Evolutionary conservation across 2,329 filamentous ascomycete species (phyloP).

Genomic region (Aspergillus hiratsukae): DNA sequence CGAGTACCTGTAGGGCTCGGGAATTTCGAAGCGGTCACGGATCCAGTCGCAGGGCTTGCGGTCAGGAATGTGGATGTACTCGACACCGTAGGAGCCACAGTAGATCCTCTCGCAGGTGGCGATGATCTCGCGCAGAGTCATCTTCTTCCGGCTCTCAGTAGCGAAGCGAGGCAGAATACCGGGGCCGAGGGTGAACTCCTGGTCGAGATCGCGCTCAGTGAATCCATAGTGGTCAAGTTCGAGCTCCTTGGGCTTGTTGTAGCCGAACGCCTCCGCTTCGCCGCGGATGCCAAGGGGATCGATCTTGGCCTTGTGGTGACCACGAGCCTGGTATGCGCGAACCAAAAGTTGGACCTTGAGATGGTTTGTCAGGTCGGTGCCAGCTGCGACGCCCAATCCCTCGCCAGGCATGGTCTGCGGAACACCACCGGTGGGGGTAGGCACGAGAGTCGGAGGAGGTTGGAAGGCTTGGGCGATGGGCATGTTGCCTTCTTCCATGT

Average conservation of each 20-base stretch:
- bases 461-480: slow-evolving; percentile 96
- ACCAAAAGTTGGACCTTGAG: slow-evolving; percentile 97
- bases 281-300: slow-evolving; percentile 92
- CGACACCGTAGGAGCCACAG: slow-evolving; percentile 93
- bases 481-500: slow-evolving; percentile 98
- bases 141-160: slow-evolving; percentile 82
- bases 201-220: slow-evolving; percentile 86
- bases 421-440: slow-evolving; percentile 72
- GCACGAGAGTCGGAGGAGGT: slow-evolving; percentile 86
- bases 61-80: slow-evolving; percentile 99
- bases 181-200: slow-evolving; percentile 85
- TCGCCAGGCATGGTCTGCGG: slow-evolving; percentile 67
- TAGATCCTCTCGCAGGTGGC: slow-evolving; percentile 91
- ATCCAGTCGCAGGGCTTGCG: slow-evolving; percentile 98
- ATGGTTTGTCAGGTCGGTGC: slow-evolving; percentile 87
- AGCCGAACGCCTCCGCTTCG: slow-evolving; percentile 76
- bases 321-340: slow-evolving; percentile 94
- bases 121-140: slow-evolving; percentile 94
- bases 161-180: slow-evolving; percentile 94
- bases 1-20: slow-evolving; percentile 92
- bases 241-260: slow-evolving; percentile 85
- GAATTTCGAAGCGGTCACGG: slow-evolving; percentile 88
- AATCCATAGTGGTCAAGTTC: slow-evolving; percentile 93
- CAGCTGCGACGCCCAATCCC: slow-evolving; percentile 61
- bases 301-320: slow-evolving; percentile 97